Evolutionary conservation across 164 flowering plant species (phyloP), one percentile per base, ranked within the genome.

Genomic region (Nymphaea colorata): DNA sequence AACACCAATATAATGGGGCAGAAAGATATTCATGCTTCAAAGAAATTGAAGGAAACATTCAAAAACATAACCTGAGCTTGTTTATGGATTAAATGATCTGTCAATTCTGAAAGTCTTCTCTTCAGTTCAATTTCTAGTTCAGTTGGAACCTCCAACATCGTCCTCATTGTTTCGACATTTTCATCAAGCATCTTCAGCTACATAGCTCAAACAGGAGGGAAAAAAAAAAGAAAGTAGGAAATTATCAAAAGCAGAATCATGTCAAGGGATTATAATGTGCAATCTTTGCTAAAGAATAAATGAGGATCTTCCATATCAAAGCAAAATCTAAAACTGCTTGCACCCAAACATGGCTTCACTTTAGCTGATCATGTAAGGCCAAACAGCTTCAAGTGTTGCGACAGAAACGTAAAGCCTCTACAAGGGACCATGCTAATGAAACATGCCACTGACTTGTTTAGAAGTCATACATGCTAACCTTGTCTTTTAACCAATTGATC

Each of bases 31-130:
- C 8, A 3, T 51, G 57, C 3, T 51, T 15, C 57, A 51, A 51
- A 51, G 8, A 51, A 10, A 51, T 25, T 10, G 57, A 51, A 8
- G 8, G 12, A 51, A 3, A 51, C 15, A 51, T 51, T 51, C 57
- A 51, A 47, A 25, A 41, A 68, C 59, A 69, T 61, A 69, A 93
- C 98, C 97, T 91, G 96, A 14, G 96, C 83, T 76, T 93, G 98
- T 76, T 93, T 93, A 81, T 91, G 96, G 75, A 93, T 93, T 71
- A 93, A 78, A 79, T 87, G 98, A 77, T 93, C 96, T 72, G 97
- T 89, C 72, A 93, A 75, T 79, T 85, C 93, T 53, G 79, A 70
- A 73, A 94, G 98, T 86, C 97, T 86, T 73, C 85, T 80, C 77
- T 84, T 94, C 55, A 94, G 93, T 80, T 94, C 95, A 77, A 82